Base-by-base conservation (phyloP, 257 asterid species). In the Euphrasia confusa region DNA sequence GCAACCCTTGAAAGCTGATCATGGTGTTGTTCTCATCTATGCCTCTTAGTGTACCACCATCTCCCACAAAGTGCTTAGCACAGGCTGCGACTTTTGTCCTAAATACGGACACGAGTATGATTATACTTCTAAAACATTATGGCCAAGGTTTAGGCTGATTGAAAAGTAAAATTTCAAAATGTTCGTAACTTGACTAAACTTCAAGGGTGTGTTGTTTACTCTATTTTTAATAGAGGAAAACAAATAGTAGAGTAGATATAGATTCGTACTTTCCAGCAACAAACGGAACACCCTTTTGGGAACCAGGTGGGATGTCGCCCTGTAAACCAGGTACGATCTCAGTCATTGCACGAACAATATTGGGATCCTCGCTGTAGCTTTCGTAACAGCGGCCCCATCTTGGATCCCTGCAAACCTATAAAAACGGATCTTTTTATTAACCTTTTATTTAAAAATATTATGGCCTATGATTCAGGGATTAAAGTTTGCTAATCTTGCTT, bases 361-460 rank as follows among this genome's bases (percentile, higher is more conserved):
- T 68, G 50, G 71, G 87, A 56, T 88, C 94, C 73, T 88, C 96
- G 3, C 94, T 81, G 18, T 74, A 88, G 80, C 89, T 88, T 65
- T 85, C 87, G 24, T 76, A 79, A 70, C 96, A 85, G 0, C 94
- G 82, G 15, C 96, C 96, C 94, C 96, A 88, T 72, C 96, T 78
- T 2, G 94, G 96, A 78, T 88, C 96, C 67, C 94, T 72, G 45
- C 96, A 88, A 4, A 88, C 94, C 96, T 88, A 39, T 44, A 45
- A 12, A 30, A 5, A 39, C 27, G 15, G 18, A 52, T 17, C 3
- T 0, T 53, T 44, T 71, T 74, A 48, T 2, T 12, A 48, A 48
- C 3, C 0, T 53, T 44, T 71, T 74, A 48, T 10, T 12, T 10
- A 48, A n/a, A 1, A 47, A 0, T 13, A 47, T n/a, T 10, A 44